Base-by-base conservation (phyloP, 176 grass and related monocot species). In the Metroxylon sagu region DNA sequence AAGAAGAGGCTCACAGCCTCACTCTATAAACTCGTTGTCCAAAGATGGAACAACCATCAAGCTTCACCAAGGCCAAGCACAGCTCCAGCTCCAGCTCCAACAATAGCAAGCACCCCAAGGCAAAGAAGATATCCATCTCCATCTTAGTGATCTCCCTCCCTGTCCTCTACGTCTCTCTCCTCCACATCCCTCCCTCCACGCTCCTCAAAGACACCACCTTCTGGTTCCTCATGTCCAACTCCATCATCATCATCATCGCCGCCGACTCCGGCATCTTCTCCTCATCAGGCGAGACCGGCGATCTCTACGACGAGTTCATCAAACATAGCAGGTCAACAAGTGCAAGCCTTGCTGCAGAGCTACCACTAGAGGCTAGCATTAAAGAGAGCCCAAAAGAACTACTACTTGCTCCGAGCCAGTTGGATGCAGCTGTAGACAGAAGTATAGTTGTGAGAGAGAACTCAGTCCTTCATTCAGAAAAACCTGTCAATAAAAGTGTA, bases 171-270 rank as follows among this genome's bases (percentile, higher is more conserved):
- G 87, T 82, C 57, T 88, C 93, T 63, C 79, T 92, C 74, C 93
- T 88, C 84, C 87, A 57, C 73, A 61, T 83, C 59, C 87, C 93
- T 29, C 93, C 84, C 2, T 74, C 75, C 31, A 61, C 81, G 2
- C 87, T 97, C 66, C 57, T 92, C 81, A 53, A 75, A 17, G 93
- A 97, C 81, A 97, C 93, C 81, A 80, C 70, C 84, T 97, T 97
- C 79, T 97, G 93, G 93, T 97, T 97, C 78, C 84, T 97, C 79
- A 88, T 92, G 78, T 97, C 81, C 43, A 97, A 97, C 69, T 88
- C 84, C 76, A 85, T 97, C 77, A 88, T 97, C 77, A 49, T 97
- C 69, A 67, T 97, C 61, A 84, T 97, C 54, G 87, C 76, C 50
- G 76, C 84, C 18, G 93, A 97, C 74, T 88, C 84, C 30, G 93